Base-by-base conservation (phyloP, 768 basidiomycete species). In the Auricularia cornea region DNA sequence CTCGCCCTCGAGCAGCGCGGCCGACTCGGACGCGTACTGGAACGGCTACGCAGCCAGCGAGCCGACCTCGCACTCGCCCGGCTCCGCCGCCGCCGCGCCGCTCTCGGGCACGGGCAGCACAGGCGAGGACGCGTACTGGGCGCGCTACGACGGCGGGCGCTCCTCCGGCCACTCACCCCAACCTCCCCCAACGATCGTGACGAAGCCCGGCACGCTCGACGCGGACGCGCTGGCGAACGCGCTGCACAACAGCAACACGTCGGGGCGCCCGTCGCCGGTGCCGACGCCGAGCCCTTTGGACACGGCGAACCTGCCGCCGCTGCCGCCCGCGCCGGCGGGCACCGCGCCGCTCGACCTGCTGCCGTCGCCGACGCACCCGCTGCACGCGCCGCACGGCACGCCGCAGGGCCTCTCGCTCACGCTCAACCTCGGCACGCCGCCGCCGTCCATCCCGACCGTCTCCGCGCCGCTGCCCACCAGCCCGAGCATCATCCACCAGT, bases 351-450 rank as follows among this genome's bases (percentile, higher is more conserved):
- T 30, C 30, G 28, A 30, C 28, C 28, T 57, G 29, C 54, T 26
- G 28, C 26, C 30, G n/a, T n/a, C n/a, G n/a, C 51, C 51, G 51
- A 38, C 44, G 44, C 44, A 48, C 20, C 44, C 44, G 44, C 44
- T 20, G 20, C 44, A 20, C 12, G 11, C 11, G 16, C 44, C 11
- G 11, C 44, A 48, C 23, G 44, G 20, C 20, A 31, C 26, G 54
- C 54, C 54, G 28, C 28, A 28, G 23, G 54, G 54, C 16, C 28
- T 57, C 4, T 28, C 26, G 28, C 26, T 57, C 26, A 57, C 12
- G 18, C 54, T 57, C n/a, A n/a, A n/a, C n/a, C n/a, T n/a, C 14
- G 54, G 54, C 54, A 57, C 54, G 54, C 54, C 54, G 54, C 54
- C 54, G 28, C 54, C 54, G 54, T n/a, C 26, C 10, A 14, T 57